Conservation (phyloP, 2,329 filamentous ascomycete species). For the Aspergillus pseudoterreus region DNA sequence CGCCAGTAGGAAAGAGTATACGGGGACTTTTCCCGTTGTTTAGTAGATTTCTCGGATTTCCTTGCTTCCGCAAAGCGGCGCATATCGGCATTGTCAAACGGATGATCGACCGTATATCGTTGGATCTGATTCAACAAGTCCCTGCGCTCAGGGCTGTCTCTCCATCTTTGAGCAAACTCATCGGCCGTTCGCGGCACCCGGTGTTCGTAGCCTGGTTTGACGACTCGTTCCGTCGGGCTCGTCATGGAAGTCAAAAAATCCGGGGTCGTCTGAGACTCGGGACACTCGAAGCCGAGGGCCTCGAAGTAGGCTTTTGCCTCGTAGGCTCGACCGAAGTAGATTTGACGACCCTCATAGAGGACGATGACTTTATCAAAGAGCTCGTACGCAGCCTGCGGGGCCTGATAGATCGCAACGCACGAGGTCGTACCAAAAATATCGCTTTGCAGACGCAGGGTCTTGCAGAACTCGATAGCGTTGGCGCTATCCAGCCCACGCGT, state of each 20-base stretch:
- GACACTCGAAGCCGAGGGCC: conserved; percentile 63
- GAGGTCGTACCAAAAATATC: conserved; percentile 42
- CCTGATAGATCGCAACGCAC: conserved; percentile 50
- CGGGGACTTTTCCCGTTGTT: conserved; percentile 63
- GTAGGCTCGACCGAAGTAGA: conserved; percentile 63
- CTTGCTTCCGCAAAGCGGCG: conserved; percentile 30
- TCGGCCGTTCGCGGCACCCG: conserved; percentile 63
- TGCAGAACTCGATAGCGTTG: conserved; percentile 51
- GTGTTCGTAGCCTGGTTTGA: conserved; percentile 56
- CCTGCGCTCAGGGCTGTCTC: conserved; percentile 44
- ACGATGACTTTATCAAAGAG: conserved; percentile 68
- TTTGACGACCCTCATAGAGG: conserved; percentile 67
- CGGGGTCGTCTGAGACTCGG: conserved; percentile 60
- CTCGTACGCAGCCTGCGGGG: conserved; percentile 34
- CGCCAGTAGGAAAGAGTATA: conserved; percentile 73
- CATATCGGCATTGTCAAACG: conserved; percentile 28
- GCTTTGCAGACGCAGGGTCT: conserved; percentile 42
- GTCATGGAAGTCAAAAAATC: conserved; percentile 68
- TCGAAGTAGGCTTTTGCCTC: conserved; percentile 63
- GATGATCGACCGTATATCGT: conserved; percentile 23
- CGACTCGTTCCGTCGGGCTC: conserved; percentile 55
- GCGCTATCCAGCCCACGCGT: conserved; percentile 45
- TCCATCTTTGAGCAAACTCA: conserved; percentile 59
- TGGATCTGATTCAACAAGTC: conserved; percentile 37
- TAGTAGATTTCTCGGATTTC: conserved; percentile 33